Conservation (phyloP, 306 rosid genomes). For the Ormosia emarginata region DNA sequence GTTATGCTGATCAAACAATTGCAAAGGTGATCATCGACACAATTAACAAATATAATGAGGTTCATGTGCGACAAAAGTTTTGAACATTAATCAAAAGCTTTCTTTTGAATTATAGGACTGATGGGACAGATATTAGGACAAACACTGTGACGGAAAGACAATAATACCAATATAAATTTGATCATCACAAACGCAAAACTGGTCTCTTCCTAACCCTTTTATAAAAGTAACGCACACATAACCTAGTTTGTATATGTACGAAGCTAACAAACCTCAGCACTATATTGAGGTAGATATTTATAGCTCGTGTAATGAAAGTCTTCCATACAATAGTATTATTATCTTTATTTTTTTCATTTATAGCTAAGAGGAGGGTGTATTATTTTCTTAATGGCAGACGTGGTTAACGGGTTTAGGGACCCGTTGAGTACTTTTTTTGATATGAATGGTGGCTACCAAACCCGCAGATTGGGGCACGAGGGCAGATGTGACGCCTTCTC, state of each 20-base stretch:
- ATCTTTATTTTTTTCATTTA: not conserved
- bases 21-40: conserved; percentile 25
- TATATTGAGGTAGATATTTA: not conserved
- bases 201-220: conserved; percentile 2
- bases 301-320: not conserved
- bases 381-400: not conserved
- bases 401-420: conserved; percentile 18
- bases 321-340: not conserved
- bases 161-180: conserved; percentile 7
- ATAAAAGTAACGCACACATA: conserved; percentile 10
- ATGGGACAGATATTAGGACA: conserved; percentile 50
- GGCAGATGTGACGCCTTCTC: conserved; percentile 30
- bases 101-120: conserved; percentile 24
- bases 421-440: not conserved
- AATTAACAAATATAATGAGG: conserved; percentile 24
- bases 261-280: conserved; percentile 10
- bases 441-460: conserved; percentile 16
- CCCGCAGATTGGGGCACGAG: conserved; percentile 35
- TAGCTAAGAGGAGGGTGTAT: not conserved
- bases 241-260: not conserved
- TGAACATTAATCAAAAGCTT: conserved; percentile 26
- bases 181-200: not conserved
- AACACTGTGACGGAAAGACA: conserved; percentile 28
- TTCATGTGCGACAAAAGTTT: conserved; percentile 38
- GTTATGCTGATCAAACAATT: conserved; percentile 17